A percentile compares a stretch with the other conserved stretches of the same genome.
These are phyloP conservation scores for Pleurotus djamor DNA, from an alignment of 768 basidiomycete genomes.

Conservation along the genomic window DNA sequence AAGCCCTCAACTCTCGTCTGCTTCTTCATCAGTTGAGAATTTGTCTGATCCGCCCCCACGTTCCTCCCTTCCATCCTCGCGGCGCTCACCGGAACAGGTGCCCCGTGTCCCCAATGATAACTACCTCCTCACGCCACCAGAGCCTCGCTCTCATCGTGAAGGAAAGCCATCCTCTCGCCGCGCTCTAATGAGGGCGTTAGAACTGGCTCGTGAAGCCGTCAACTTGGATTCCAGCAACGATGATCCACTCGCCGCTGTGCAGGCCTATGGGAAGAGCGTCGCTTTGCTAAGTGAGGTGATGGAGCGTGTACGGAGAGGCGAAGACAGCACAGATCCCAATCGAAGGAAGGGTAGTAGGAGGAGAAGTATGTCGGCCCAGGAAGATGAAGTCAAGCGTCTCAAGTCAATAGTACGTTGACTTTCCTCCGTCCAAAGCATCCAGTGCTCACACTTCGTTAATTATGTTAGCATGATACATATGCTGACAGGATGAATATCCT, in stretches of 20 bases:
- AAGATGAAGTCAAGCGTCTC: slow-evolving; percentile 84
- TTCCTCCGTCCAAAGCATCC: background rate
- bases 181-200: slow-evolving; percentile 82
- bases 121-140: slow-evolving; percentile 19
- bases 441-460: background rate
- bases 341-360: slow-evolving; percentile 59
- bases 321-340: slow-evolving; percentile 69
- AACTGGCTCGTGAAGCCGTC: slow-evolving; percentile 88
- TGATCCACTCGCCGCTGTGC: slow-evolving; percentile 85
- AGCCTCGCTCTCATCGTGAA: slow-evolving; percentile 40
- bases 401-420: slow-evolving; percentile 75
- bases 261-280: slow-evolving; percentile 86
- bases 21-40: slow-evolving; percentile 43
- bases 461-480: slow-evolving; percentile 84
- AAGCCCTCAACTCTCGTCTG: slow-evolving; percentile 19
- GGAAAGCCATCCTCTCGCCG: slow-evolving; percentile 76
- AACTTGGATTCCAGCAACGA: slow-evolving; percentile 86
- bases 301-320: slow-evolving; percentile 85
- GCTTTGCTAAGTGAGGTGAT: slow-evolving; percentile 88
- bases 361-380: slow-evolving; percentile 83
- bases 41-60: slow-evolving; percentile 58
- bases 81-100: slow-evolving; percentile 8
- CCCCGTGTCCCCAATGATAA: slow-evolving; percentile 3
- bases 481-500: slow-evolving; percentile 93
- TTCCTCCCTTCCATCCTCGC: slow-evolving; percentile 43